These are phyloP conservation scores for Neostapfia colusana DNA, from an alignment of 176 grass and related monocot species.

Conservation along the genomic window DNA sequence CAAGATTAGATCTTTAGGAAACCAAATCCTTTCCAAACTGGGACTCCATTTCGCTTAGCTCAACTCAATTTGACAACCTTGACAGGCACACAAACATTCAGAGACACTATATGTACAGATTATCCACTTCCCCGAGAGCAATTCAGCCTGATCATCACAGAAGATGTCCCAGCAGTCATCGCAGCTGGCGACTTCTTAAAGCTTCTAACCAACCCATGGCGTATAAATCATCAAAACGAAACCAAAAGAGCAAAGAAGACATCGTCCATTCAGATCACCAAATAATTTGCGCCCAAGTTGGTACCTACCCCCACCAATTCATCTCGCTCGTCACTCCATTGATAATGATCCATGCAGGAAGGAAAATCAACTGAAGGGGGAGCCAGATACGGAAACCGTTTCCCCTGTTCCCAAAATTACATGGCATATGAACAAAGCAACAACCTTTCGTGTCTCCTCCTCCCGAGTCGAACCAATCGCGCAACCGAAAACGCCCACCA, in stretches of 20 bases:
- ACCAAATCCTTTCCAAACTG: neutral
- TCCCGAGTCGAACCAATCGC: neutral
- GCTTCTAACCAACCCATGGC: slow-evolving; percentile 4
- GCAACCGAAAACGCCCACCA: neutral
- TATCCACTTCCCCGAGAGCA: neutral
- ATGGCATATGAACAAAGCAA: neutral
- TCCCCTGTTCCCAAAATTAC: neutral
- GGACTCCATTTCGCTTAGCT: neutral
- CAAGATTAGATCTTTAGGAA: neutral
- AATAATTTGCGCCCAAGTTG: neutral
- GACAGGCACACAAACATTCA: too few relatives aligned
- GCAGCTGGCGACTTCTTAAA: neutral
- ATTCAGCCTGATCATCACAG: neutral
- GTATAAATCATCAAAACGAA: neutral
- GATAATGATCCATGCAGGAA: neutral
- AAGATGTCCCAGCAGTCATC: neutral
- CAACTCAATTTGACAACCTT: neutral
- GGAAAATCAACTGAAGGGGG: neutral
- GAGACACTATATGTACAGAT: too few relatives aligned
- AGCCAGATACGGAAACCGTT: neutral
- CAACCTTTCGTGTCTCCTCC: neutral
- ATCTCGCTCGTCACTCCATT: slow-evolving; percentile 6
- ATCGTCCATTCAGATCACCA: slow-evolving; percentile 15
- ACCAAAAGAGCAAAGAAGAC: neutral
- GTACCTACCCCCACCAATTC: neutral